phyloP scores from a whole-genome alignment of 495 filamentous ascomycete species.

The Penicillium roqueforti region DNA sequence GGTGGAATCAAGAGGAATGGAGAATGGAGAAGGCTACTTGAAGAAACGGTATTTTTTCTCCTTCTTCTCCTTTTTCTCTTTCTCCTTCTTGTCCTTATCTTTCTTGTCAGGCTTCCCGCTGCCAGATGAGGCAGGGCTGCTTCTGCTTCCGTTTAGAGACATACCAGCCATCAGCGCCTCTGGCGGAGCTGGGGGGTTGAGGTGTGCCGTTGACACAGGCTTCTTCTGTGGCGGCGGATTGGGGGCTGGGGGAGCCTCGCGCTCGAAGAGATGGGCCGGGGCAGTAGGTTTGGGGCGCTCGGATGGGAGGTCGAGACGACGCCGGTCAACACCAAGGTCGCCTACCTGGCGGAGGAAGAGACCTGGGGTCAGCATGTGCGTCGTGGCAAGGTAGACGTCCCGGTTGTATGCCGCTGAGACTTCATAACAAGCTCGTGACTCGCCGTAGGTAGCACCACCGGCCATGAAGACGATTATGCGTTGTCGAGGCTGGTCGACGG shows the following conservation, averaged over 20 bases:
- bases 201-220: constrained; percentile 25
- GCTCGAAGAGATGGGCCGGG: constrained; percentile 82
- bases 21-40: constrained; percentile 37
- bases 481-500: constrained; percentile 76
- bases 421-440: constrained; percentile 87
- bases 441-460: constrained; percentile 89
- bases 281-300: constrained; percentile 76
- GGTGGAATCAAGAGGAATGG: background rate
- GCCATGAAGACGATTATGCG: constrained; percentile 94
- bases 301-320: constrained; percentile 71
- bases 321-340: constrained; percentile 69
- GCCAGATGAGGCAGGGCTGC: constrained; percentile 26
- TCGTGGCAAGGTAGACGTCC: constrained; percentile 87
- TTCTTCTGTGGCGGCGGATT: constrained; percentile 33
- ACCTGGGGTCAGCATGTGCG: constrained; percentile 81
- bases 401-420: constrained; percentile 62
- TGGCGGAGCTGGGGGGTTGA: constrained; percentile 45
- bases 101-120: constrained; percentile 30
- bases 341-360: constrained; percentile 78
- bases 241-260: constrained; percentile 53
- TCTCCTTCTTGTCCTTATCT: constrained; percentile 46
- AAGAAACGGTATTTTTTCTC: constrained; percentile 81
- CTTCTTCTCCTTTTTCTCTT: constrained; percentile 56
- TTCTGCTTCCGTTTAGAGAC: constrained; percentile 46
- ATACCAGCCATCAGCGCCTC: constrained; percentile 55